phyloP scores from a whole-genome alignment of 805 yeast species.

The Hagleromyces aurorensis region DNA sequence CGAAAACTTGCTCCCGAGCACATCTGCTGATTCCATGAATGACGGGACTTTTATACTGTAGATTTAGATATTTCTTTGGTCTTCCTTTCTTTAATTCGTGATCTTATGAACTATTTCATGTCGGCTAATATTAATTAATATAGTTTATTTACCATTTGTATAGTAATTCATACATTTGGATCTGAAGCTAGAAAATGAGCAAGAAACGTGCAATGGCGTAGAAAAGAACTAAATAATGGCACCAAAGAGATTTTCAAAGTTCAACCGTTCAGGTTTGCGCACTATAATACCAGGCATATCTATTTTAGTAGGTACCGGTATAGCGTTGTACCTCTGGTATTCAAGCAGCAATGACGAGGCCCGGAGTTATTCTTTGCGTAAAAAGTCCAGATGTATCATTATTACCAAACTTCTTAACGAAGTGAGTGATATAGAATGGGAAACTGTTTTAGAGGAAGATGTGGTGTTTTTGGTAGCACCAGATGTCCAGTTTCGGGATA shows the following conservation, averaged over 20 bases:
- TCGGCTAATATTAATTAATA: constrained; percentile 1
- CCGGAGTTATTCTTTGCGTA: too few relatives aligned
- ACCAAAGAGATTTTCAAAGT: too few relatives aligned
- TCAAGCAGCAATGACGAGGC: too few relatives aligned
- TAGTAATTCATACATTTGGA: constrained; percentile 3
- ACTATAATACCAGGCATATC: too few relatives aligned
- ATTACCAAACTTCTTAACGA: constrained; percentile 13
- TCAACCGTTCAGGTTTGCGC: too few relatives aligned
- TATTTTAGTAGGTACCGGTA: too few relatives aligned
- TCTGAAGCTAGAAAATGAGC: too few relatives aligned
- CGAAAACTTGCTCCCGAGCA: constrained; percentile 23
- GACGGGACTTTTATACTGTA: too few relatives aligned
- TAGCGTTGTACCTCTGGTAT: too few relatives aligned
- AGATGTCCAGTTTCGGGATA: constrained; percentile 11
- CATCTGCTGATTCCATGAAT: constrained; percentile 2
- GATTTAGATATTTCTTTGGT: constrained; percentile 1
- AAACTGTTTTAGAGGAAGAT: constrained; percentile 14
- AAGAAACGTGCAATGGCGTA: background rate
- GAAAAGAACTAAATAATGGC: background rate
- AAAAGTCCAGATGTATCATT: constrained; percentile 14
- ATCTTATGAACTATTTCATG: background rate
- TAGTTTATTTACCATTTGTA: constrained; percentile 7
- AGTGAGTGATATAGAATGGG: constrained; percentile 13
- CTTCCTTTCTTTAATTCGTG: too few relatives aligned
- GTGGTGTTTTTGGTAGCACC: constrained; percentile 33